Percentiles rank a stretch among this genome's conserved stretches.
These are phyloP conservation scores for Brettanomyces nanus DNA, from an alignment of 805 yeast species.

Conservation along the genomic window DNA sequence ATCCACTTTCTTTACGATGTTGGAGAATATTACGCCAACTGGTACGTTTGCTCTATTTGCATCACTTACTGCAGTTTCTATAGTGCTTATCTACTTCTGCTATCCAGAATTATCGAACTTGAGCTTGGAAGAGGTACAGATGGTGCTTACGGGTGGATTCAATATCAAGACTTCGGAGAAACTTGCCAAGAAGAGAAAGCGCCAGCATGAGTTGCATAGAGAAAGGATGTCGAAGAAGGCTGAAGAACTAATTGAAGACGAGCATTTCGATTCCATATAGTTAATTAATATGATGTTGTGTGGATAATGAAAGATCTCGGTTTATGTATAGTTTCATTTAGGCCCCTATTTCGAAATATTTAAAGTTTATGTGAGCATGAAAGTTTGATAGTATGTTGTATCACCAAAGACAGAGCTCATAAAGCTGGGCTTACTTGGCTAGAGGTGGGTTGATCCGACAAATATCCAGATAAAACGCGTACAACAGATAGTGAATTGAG, in stretches of 20 bases:
- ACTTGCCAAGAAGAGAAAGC: slow-evolving; percentile 40
- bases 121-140: slow-evolving; percentile 86
- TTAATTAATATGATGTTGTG: too few relatives aligned
- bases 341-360: too few relatives aligned
- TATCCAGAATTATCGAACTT: slow-evolving; percentile 90
- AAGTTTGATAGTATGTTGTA: too few relatives aligned
- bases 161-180: slow-evolving; percentile 60
- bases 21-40: slow-evolving; percentile 85
- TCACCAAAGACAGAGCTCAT: too few relatives aligned
- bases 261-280: too few relatives aligned
- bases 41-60: slow-evolving; percentile 93
- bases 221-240: neutral
- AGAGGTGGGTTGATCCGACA: too few relatives aligned
- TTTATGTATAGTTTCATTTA: too few relatives aligned
- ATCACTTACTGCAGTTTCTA: slow-evolving; percentile 64
- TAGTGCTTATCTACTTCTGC: slow-evolving; percentile 69
- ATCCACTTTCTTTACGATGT: slow-evolving; percentile 88
- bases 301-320: too few relatives aligned
- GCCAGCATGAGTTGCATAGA: slow-evolving; percentile 1
- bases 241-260: neutral
- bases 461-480: too few relatives aligned
- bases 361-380: too few relatives aligned
- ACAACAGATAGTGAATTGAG: too few relatives aligned
- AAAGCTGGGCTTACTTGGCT: too few relatives aligned
- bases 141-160: slow-evolving; percentile 75